These are phyloP conservation scores for Leccinellum rugosiceps DNA, from an alignment of 768 basidiomycete genomes.

Conservation along the genomic window DNA sequence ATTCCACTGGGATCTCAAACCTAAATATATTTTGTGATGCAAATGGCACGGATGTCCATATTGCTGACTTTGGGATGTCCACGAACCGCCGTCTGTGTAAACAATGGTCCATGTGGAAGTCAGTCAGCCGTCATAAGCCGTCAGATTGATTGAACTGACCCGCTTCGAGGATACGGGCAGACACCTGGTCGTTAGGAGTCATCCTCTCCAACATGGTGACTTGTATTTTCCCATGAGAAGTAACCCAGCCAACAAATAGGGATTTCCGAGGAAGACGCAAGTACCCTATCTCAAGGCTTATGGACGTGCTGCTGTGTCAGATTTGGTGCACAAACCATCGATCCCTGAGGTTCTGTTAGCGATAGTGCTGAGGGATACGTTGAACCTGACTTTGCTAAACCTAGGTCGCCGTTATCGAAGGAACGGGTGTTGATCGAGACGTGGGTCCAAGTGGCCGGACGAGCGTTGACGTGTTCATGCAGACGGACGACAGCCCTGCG, in stretches of 20 bases:
- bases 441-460: slow-evolving; percentile 5
- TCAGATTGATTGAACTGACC: no score
- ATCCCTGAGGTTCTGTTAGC: slow-evolving; percentile 19
- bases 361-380: slow-evolving; percentile 13
- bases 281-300: slow-evolving; percentile 7
- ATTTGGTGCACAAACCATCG: slow-evolving; percentile 16
- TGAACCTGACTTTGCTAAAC: slow-evolving; percentile 6
- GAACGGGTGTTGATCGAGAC: slow-evolving; percentile 5
- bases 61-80: no score
- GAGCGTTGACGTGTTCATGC: no score
- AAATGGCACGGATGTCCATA: no score
- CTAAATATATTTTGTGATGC: slow-evolving; percentile 63
- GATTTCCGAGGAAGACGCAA: neutral
- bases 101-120: no score
- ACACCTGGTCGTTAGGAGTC: no score
- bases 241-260: slow-evolving; percentile 1
- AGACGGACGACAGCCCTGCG: slow-evolving; percentile 15
- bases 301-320: slow-evolving; percentile 1
- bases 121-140: no score
- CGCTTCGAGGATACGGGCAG: no score
- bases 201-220: no score
- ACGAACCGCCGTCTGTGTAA: no score
- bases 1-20: slow-evolving; percentile 86
- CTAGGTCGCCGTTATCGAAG: neutral
- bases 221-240: slow-evolving; percentile 32